These are phyloP conservation scores for Plasmodium blacklocki DNA, from an alignment of 169 alveolate genomes.

Conservation along the genomic window DNA sequence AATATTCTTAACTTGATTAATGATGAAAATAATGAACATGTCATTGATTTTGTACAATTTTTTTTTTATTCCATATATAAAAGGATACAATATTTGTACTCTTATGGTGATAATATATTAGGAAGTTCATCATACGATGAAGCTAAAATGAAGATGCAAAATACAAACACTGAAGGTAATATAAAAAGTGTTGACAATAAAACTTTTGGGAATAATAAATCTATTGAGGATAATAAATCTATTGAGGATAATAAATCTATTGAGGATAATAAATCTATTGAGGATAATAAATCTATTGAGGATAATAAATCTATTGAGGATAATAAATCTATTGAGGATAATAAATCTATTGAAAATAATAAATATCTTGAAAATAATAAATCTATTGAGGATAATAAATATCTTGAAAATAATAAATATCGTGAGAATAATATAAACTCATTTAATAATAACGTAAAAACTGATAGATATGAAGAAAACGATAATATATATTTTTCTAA, in stretches of 20 bases:
- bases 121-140: too few relatives aligned
- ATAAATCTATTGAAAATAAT: background rate
- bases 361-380: background rate
- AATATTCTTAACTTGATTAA: slow-evolving; percentile 10
- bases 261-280: too few relatives aligned
- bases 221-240: background rate
- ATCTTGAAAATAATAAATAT: background rate
- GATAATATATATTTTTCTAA: background rate
- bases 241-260: background rate
- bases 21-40: slow-evolving; percentile 19
- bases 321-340: background rate
- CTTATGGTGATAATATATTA: background rate
- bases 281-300: background rate
- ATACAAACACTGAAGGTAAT: background rate
- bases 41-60: background rate
- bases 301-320: background rate
- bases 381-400: background rate
- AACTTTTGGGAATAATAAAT: background rate
- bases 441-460: background rate
- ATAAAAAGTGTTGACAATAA: background rate
- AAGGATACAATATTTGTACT: slow-evolving; percentile 2
- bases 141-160: too few relatives aligned
- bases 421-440: background rate
- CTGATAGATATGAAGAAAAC: background rate
- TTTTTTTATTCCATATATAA: slow-evolving; percentile 45